Evolutionary conservation across 1,284 basidiomycete species (phyloP).

Genomic region (Sporisorium scitamineum): DNA sequence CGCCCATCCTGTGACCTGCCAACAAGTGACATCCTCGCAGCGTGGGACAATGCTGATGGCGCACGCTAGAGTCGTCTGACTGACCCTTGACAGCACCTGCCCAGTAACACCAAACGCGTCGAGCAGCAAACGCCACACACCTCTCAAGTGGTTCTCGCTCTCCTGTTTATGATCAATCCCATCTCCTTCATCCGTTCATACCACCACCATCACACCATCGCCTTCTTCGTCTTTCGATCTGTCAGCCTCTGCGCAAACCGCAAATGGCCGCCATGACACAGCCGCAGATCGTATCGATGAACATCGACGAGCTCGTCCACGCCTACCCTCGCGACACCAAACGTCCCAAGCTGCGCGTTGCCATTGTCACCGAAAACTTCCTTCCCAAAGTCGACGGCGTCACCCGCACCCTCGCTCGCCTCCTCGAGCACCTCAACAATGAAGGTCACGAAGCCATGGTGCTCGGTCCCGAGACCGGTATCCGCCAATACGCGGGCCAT

Average conservation of each 20-base stretch:
- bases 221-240: background rate
- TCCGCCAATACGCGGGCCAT: constrained; percentile 72
- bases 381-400: constrained; percentile 75
- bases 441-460: constrained; percentile 74
- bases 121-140: background rate
- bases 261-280: constrained; percentile 10
- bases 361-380: constrained; percentile 73
- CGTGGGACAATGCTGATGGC: background rate
- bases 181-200: background rate
- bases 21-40: background rate
- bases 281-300: background rate
- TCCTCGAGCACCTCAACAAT: constrained; percentile 73
- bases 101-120: background rate
- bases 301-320: constrained; percentile 12
- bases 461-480: constrained; percentile 73
- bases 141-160: background rate
- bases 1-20: constrained; percentile 1
- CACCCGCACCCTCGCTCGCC: constrained; percentile 73
- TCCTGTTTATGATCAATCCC: background rate
- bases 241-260: background rate
- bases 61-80: constrained; percentile 3
- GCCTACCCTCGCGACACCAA: constrained; percentile 55
- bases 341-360: constrained; percentile 67
- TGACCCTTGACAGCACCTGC: background rate
- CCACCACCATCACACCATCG: constrained; percentile 1